Percentiles rank a stretch among this genome's conserved stretches.
phyloP scores from a whole-genome alignment of 306 rosid genomes.

The Trifolium repens region DNA sequence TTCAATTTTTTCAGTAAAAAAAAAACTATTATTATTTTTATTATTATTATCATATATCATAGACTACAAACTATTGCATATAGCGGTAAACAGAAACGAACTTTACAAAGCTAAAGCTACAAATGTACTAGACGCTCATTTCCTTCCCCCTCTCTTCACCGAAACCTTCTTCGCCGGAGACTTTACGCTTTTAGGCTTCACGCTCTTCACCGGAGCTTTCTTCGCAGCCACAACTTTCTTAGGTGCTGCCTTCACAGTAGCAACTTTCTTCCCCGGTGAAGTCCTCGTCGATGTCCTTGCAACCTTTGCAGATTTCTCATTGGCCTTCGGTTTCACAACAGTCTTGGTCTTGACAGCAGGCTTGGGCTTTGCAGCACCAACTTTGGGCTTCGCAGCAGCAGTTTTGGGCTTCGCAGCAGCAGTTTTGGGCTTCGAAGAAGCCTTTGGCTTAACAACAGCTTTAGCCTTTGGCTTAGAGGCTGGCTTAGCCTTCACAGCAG shows the following conservation, averaged over 20 bases:
- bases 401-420: neutral
- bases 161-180: conserved; percentile 4
- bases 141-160: neutral
- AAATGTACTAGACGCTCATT: neutral
- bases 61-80: no score
- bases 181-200: neutral
- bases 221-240: neutral
- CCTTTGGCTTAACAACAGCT: neutral
- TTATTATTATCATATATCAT: no score
- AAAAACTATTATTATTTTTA: no score
- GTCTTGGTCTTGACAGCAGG: neutral
- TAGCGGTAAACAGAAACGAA: no score
- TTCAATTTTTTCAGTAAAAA: no score
- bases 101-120: neutral
- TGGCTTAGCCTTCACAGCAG: neutral
- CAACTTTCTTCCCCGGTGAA: neutral
- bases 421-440: neutral
- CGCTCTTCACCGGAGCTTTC: neutral
- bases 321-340: neutral
- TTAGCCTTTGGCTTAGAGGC: neutral
- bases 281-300: neutral
- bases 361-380: neutral
- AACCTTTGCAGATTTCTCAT: neutral
- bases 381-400: neutral
- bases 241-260: neutral